A percentile compares a stretch with the other conserved stretches of the same genome.
Evolutionary conservation across 352 stramenopile genomes (phyloP).

Genomic region (Globisporangium rhizosaccharum): DNA sequence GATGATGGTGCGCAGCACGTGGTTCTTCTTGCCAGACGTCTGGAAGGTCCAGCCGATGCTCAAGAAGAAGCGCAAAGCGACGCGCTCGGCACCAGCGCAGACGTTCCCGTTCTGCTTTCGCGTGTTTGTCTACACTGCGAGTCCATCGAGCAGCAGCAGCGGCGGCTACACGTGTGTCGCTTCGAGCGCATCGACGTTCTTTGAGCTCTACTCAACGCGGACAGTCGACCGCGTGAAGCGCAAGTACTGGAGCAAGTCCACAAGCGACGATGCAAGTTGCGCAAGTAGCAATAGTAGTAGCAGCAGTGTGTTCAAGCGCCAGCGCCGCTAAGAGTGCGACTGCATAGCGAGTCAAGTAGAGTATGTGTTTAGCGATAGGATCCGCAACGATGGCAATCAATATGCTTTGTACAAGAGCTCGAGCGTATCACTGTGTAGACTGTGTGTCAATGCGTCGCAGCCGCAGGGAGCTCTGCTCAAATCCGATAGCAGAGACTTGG

Average conservation of each 20-base stretch:
- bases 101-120: slow-evolving; percentile 86
- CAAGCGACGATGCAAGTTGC: too few relatives aligned
- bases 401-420: too few relatives aligned
- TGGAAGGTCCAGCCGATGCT: slow-evolving; percentile 87
- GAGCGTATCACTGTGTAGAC: too few relatives aligned
- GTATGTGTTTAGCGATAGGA: too few relatives aligned
- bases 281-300: too few relatives aligned
- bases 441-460: too few relatives aligned
- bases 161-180: slow-evolving; percentile 46
- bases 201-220: slow-evolving; percentile 82
- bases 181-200: slow-evolving; percentile 59
- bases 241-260: slow-evolving; percentile 41
- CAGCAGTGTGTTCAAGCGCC: too few relatives aligned
- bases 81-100: slow-evolving; percentile 68
- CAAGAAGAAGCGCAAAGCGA: slow-evolving; percentile 88
- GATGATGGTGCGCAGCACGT: slow-evolving; percentile 51
- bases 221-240: slow-evolving; percentile 80
- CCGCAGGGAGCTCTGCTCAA: too few relatives aligned
- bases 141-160: neutral
- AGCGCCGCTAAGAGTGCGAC: too few relatives aligned
- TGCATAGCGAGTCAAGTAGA: too few relatives aligned
- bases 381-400: too few relatives aligned
- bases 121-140: slow-evolving; percentile 54
- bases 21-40: slow-evolving; percentile 84
- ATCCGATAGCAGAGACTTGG: too few relatives aligned